phyloP scores from a whole-genome alignment of 805 yeast genomes.

The Yamadazyma scolyti region DNA sequence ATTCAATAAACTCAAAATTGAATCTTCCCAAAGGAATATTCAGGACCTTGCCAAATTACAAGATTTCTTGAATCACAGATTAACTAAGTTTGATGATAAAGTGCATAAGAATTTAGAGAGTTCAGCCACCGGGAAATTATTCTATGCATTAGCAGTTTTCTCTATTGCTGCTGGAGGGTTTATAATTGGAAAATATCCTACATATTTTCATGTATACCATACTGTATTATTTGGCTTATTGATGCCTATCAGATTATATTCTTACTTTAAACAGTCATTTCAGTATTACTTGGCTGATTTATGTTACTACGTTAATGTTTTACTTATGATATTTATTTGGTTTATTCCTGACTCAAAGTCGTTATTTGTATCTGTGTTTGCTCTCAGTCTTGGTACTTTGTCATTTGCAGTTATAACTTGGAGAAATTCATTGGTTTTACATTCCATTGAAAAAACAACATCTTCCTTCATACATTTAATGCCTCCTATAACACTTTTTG shows the following conservation, averaged over 20 bases:
- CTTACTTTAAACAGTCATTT: slow-evolving; percentile 73
- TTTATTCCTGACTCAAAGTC: slow-evolving; percentile 68
- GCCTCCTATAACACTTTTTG: slow-evolving; percentile 87
- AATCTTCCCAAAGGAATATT: slow-evolving; percentile 9
- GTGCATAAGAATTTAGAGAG: slow-evolving; percentile 31
- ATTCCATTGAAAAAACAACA: slow-evolving; percentile 88
- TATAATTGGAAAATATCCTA: slow-evolving; percentile 74
- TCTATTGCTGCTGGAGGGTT: slow-evolving; percentile 69
- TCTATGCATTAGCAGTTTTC: slow-evolving; percentile 71
- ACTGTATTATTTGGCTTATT: slow-evolving; percentile 56
- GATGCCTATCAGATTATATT: slow-evolving; percentile 81
- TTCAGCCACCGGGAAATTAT: slow-evolving; percentile 60
- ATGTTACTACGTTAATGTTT: slow-evolving; percentile 83
- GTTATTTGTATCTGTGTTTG: slow-evolving; percentile 78
- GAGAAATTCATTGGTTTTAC: slow-evolving; percentile 91
- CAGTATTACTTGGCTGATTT: slow-evolving; percentile 90
- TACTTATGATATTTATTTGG: slow-evolving; percentile 76
- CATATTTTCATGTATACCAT: slow-evolving; percentile 72
- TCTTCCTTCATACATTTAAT: slow-evolving; percentile 85
- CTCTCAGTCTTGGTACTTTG: slow-evolving; percentile 83
- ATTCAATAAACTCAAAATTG: slow-evolving; percentile 22
- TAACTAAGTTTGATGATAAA: slow-evolving; percentile 33
- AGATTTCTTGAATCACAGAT: slow-evolving; percentile 26
- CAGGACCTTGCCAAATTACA: slow-evolving; percentile 29
- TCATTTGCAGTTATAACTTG: slow-evolving; percentile 94